phyloP scores from a whole-genome alignment of 2,329 filamentous ascomycete genomes.

The Talaromyces amestolkiae region DNA sequence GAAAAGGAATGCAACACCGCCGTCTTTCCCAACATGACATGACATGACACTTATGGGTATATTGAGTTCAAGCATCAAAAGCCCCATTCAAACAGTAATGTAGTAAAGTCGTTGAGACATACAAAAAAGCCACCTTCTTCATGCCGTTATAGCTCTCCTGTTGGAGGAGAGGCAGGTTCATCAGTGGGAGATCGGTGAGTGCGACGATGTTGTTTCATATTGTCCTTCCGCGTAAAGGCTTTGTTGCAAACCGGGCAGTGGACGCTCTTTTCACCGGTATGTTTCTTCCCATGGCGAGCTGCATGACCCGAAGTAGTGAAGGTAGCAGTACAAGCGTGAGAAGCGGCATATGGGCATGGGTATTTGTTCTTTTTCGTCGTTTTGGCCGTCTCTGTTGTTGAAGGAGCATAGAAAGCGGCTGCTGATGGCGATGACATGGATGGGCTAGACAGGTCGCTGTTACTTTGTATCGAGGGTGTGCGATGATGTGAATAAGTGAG shows the following conservation, averaged over 20 bases:
- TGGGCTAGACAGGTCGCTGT: constrained; percentile 14
- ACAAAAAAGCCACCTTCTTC: too few relatives aligned
- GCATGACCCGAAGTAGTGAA: constrained; percentile 68
- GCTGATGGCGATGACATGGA: constrained; percentile 14
- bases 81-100: background rate
- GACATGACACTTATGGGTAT: constrained; percentile 2
- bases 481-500: constrained; percentile 11
- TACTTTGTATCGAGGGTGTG: constrained; percentile 18
- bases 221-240: constrained; percentile 66
- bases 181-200: constrained; percentile 51
- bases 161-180: constrained; percentile 22
- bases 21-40: background rate
- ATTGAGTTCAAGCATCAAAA: background rate
- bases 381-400: constrained; percentile 26
- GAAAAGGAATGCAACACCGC: background rate
- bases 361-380: constrained; percentile 61
- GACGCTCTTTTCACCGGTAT: constrained; percentile 67
- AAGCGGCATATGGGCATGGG: constrained; percentile 61
- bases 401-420: constrained; percentile 19
- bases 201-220: constrained; percentile 67
- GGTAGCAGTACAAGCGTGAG: constrained; percentile 58
- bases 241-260: constrained; percentile 66
- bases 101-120: background rate
- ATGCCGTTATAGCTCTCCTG: background rate
- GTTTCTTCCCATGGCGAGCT: constrained; percentile 66